phyloP scores from a whole-genome alignment of 805 yeast species.

The Candida ficus region DNA sequence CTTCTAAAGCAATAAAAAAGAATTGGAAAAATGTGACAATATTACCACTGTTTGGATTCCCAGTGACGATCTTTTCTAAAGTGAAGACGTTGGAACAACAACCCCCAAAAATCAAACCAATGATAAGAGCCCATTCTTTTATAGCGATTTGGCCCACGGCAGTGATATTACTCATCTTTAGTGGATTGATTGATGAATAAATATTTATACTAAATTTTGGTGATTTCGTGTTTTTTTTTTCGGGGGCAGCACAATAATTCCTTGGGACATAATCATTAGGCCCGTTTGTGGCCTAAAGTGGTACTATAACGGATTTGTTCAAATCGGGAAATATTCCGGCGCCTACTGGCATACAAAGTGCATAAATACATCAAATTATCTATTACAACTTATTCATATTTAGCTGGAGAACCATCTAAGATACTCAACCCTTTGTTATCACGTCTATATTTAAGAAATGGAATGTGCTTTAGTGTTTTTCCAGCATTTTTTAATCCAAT shows the following conservation, averaged over 20 bases:
- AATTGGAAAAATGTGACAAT: slow-evolving; percentile 57
- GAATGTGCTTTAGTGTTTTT: not conserved
- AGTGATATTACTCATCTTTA: slow-evolving; percentile 4
- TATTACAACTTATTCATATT: not conserved
- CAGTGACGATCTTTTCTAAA: slow-evolving; percentile 46
- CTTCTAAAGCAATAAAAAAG: slow-evolving; percentile 42
- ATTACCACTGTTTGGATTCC: slow-evolving; percentile 35
- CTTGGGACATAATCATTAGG: too few relatives aligned
- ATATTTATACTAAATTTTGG: slow-evolving; percentile 34
- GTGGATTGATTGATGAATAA: slow-evolving; percentile 37
- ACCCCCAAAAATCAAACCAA: slow-evolving; percentile 51
- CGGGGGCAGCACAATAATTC: too few relatives aligned
- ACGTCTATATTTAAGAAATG: not conserved
- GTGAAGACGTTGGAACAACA: slow-evolving; percentile 66
- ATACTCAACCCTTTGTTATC: slow-evolving; percentile 1
- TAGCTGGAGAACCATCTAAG: not conserved
- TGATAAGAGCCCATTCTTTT: slow-evolving; percentile 14
- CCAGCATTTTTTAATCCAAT: not conserved
- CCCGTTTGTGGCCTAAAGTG: too few relatives aligned
- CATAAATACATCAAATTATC: too few relatives aligned
- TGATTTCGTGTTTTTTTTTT: not conserved
- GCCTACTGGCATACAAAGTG: too few relatives aligned
- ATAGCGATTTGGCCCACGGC: slow-evolving; percentile 13
- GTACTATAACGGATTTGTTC: too few relatives aligned
- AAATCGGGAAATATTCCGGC: too few relatives aligned